Evolutionary conservation across 1,284 basidiomycete genomes (phyloP), one percentile per base, ranked within the genome.

Genomic region (Porodaedalea pini): DNA sequence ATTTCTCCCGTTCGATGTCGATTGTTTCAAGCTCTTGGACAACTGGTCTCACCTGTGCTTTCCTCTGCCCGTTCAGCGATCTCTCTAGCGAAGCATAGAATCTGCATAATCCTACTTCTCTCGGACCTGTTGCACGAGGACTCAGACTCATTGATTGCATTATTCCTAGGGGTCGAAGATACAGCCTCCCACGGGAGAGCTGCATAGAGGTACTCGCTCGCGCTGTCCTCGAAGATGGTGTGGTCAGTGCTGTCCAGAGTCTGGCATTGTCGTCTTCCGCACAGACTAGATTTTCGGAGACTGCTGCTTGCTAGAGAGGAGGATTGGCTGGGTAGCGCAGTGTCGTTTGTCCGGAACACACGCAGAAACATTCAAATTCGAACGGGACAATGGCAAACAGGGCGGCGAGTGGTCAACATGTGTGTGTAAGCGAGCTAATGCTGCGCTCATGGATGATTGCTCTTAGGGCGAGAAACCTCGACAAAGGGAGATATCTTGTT

Each of bases 181-280:
- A 32, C 50, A 57, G 51, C 8, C 8, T 57, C 56, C 56, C 48
- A n/a, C 31, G 56, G 56, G 56, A 51, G 11, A 17, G 19, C 45
- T 53, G 56, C 45, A 57, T 57, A 57, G 56, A 57, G 56, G 15
- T 25, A 39, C 25, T 37, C 8, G 32, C 56, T 57, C 50, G 31
- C 10, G 41, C 51, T 52, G 50, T 50, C 7, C 25, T 19, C n/a
- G 13, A 55, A 36, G 19, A 19, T 8, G 8, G 21, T 48, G 45
- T 55, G 43, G 15, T 17, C 32, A 41, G 15, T 27, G 25, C 6
- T 10, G 54, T 5, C 37, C n/a, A 44, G 23, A 40, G 13, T 19
- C 13, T 23, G 21, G 25, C 29, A 36, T 5, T 1, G 15, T 31
- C 13, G 2, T 15, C 40, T 44, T 37, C 43, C 54, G n/a, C 27